These are phyloP conservation scores for Angophora floribunda DNA, from an alignment of 345 rosid species.

Conservation along the genomic window DNA sequence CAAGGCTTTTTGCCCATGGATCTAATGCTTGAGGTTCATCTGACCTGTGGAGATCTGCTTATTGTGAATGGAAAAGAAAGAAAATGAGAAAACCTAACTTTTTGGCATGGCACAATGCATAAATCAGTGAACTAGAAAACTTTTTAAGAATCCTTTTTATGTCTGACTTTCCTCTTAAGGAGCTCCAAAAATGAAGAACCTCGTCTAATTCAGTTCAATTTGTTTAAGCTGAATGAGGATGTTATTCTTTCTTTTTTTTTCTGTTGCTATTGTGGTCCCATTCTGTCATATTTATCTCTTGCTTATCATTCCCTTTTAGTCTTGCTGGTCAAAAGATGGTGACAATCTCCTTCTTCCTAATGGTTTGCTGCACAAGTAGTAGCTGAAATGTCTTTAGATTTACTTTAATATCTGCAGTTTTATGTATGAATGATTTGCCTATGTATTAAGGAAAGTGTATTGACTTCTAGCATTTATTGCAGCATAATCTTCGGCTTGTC, in stretches of 20 bases:
- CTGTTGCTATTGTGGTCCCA: neutral
- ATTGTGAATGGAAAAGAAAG: neutral
- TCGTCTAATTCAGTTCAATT: neutral
- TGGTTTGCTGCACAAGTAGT: neutral
- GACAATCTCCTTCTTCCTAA: neutral
- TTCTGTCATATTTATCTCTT: neutral
- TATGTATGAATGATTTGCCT: neutral
- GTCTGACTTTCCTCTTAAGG: neutral
- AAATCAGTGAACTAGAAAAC: neutral
- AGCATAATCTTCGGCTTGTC: conserved; percentile 96
- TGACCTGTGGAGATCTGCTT: neutral
- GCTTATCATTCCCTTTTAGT: neutral
- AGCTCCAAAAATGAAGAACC: neutral
- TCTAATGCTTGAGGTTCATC: neutral
- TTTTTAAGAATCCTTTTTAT: neutral
- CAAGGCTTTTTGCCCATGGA: neutral
- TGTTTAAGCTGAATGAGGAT: neutral
- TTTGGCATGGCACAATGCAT: neutral
- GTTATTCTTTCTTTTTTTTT: neutral
- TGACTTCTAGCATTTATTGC: conserved; percentile 14
- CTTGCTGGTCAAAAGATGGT: neutral
- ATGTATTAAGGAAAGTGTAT: neutral
- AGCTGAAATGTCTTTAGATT: neutral
- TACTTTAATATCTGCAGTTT: neutral
- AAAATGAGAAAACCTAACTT: neutral